phyloP scores from a whole-genome alignment of 768 basidiomycete genomes.

The Hygrophorus russula region DNA sequence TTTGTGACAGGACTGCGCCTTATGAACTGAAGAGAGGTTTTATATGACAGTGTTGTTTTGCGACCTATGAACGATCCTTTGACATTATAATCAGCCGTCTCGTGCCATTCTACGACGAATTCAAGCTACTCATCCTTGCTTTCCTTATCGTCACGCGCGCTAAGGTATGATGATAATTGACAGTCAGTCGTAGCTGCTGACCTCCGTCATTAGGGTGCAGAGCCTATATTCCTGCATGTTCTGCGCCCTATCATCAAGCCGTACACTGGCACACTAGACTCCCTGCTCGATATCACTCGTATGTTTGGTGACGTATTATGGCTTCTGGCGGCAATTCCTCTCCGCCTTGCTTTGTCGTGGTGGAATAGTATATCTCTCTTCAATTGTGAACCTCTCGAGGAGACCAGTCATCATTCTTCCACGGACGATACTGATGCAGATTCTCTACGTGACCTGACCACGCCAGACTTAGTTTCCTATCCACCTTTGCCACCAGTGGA shows the following conservation, averaged over 20 bases:
- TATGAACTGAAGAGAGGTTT: neutral
- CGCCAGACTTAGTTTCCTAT: neutral
- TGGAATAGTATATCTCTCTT: constrained; percentile 20
- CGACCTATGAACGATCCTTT: constrained; percentile 52
- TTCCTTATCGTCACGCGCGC: constrained; percentile 72
- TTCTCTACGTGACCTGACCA: neutral
- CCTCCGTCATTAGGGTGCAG: constrained; percentile 54
- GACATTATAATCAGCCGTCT: constrained; percentile 60
- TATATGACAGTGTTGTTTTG: constrained; percentile 50
- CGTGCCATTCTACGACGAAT: constrained; percentile 75
- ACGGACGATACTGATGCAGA: too few species aligned
- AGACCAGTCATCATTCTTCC: too few species aligned
- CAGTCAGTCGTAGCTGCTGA: neutral
- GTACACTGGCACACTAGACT: constrained; percentile 56
- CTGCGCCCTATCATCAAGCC: constrained; percentile 73
- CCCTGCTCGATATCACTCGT: constrained; percentile 45
- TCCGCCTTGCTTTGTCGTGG: constrained; percentile 23
- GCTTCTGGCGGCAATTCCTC: constrained; percentile 27
- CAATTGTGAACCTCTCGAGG: constrained; percentile 2
- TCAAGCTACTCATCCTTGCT: constrained; percentile 62
- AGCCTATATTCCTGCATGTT: constrained; percentile 74
- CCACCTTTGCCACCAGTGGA: neutral
- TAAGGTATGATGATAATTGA: constrained; percentile 34
- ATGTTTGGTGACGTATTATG: constrained; percentile 57
- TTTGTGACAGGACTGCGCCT: neutral